A percentile compares a stretch with the other conserved stretches of the same genome.
Conservation (phyloP, 805 yeast genomes). For the Candida parachauliodes region DNA sequence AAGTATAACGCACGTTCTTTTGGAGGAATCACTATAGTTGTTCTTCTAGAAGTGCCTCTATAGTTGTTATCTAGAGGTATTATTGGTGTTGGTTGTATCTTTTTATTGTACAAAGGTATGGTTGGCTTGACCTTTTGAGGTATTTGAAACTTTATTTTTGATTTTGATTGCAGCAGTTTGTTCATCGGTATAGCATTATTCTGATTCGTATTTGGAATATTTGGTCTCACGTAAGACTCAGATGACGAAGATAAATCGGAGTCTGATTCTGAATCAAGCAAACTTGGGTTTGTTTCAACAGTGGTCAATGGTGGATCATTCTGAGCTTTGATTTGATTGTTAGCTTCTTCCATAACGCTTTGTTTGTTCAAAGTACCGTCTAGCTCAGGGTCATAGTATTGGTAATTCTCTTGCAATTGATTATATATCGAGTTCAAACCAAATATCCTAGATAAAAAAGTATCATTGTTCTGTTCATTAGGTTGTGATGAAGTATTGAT, state of each 20-base stretch:
- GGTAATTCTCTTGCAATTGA: constrained; percentile 36
- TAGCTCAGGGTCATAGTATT: constrained; percentile 35
- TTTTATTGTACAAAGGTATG: constrained; percentile 9
- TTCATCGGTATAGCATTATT: background rate
- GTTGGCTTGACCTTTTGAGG: constrained; percentile 8
- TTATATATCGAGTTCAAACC: constrained; percentile 47
- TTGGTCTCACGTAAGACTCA: constrained; percentile 9
- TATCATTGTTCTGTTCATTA: constrained; percentile 28
- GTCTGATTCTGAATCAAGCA: constrained; percentile 31
- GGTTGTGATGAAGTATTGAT: background rate
- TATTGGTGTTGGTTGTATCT: constrained; percentile 8
- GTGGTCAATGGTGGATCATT: background rate
- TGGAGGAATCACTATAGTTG: constrained; percentile 32
- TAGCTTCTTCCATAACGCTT: constrained; percentile 2
- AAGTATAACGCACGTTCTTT: constrained; percentile 83
- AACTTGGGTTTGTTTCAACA: constrained; percentile 10
- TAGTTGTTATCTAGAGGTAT: constrained; percentile 8
- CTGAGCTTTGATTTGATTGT: background rate
- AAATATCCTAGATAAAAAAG: constrained; percentile 62
- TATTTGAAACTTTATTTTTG: constrained; percentile 7
- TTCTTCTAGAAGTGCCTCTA: constrained; percentile 8
- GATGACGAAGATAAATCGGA: constrained; percentile 29
- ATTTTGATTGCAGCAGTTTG: background rate
- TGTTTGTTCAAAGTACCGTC: constrained; percentile 14
- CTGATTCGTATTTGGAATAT: background rate